Conservation (phyloP, 441 rosid genomes). For the Raphanus hybrid region DNA sequence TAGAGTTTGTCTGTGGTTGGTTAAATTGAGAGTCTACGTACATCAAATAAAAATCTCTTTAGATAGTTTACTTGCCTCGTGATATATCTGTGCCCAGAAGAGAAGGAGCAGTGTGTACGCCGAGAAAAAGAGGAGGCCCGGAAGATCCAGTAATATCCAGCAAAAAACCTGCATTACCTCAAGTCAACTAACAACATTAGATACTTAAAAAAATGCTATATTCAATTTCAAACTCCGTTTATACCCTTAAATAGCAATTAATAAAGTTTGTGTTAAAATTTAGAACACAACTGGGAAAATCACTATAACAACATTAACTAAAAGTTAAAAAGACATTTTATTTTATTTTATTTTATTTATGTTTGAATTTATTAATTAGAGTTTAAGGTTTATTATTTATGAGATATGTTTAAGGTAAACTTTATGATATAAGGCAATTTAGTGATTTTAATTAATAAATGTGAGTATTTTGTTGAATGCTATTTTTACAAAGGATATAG, state of each 20-base stretch:
- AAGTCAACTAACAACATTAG: slow-evolving; percentile 12
- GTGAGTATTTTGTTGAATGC: too few relatives aligned
- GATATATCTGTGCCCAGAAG: slow-evolving; percentile 99
- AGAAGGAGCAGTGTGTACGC: slow-evolving; percentile 87
- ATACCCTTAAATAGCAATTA: neutral
- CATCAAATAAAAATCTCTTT: neutral
- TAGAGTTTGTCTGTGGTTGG: slow-evolving; percentile 7
- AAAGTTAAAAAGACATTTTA: neutral
- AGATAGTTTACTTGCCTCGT: slow-evolving; percentile 69
- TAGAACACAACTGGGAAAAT: neutral
- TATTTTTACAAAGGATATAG: too few relatives aligned
- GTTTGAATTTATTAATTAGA: neutral
- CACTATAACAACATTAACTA: neutral
- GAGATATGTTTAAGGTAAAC: neutral
- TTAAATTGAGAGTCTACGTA: neutral
- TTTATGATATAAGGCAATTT: neutral
- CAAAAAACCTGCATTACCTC: slow-evolving; percentile 62
- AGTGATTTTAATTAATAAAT: too few relatives aligned
- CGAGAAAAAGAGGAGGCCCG: slow-evolving; percentile 88
- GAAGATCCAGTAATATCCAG: slow-evolving; percentile 73
- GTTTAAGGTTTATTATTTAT: too few relatives aligned
- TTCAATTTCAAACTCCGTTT: neutral
- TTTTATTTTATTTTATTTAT: neutral
- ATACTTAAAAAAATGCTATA: neutral
- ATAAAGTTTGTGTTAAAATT: neutral